These are phyloP conservation scores for Pichia rugopelliculosa DNA, from an alignment of 805 yeast species.

Conservation along the genomic window DNA sequence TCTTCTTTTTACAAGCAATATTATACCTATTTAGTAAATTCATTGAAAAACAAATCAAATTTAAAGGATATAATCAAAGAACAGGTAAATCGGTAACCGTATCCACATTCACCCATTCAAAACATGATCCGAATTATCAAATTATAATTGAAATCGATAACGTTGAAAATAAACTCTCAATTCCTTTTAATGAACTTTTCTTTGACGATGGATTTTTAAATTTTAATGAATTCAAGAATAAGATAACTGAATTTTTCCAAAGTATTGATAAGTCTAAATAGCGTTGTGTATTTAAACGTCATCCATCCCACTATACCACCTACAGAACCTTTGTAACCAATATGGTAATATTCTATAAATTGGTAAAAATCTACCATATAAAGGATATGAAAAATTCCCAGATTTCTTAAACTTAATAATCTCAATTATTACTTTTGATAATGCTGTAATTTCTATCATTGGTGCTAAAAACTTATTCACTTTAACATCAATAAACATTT, in stretches of 20 bases:
- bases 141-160: constrained; percentile 28
- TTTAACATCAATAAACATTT: constrained; percentile 41
- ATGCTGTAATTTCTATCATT: constrained; percentile 29
- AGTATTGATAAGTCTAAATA: constrained; percentile 19
- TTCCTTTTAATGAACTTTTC: constrained; percentile 37
- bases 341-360: constrained; percentile 36
- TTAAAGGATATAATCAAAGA: constrained; percentile 33
- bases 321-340: constrained; percentile 26
- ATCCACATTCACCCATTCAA: constrained; percentile 30
- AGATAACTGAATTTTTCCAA: constrained; percentile 19
- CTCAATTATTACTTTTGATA: constrained; percentile 32
- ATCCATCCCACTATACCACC: constrained; percentile 28
- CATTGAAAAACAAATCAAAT: constrained; percentile 39
- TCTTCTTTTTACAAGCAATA: constrained; percentile 31
- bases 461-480: constrained; percentile 44
- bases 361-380: constrained; percentile 41
- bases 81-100: constrained; percentile 30
- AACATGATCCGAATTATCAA: constrained; percentile 39
- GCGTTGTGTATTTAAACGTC: constrained; percentile 7
- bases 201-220: constrained; percentile 41
- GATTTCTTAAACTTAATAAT: constrained; percentile 31
- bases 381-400: constrained; percentile 39
- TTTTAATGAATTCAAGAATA: constrained; percentile 26
- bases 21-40: constrained; percentile 30
- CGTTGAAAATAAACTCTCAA: constrained; percentile 12